Base-by-base conservation (phyloP, 768 basidiomycete genomes). In the Phylloporus sp. region DNA sequence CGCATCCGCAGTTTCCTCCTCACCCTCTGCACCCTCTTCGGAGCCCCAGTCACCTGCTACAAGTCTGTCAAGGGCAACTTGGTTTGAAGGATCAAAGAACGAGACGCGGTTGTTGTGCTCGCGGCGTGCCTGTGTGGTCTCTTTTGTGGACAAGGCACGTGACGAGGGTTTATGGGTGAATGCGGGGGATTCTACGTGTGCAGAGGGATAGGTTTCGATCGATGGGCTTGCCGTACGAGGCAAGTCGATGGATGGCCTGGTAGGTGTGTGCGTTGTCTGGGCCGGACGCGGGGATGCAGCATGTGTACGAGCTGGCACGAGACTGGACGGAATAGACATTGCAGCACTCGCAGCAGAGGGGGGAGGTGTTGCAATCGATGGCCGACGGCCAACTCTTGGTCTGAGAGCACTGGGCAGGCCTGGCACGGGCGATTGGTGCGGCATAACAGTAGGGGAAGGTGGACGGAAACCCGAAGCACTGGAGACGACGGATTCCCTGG, bases 71-170 rank as follows among this genome's bases (percentile, higher is more conserved):
- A 91, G 73, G 23, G 76, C 69, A 24, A 78, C 80, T 71, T 92
- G 88, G 63, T 93, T 89, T 12, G 80, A 71, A 27, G 85, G 86
- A 64, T 92, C 89, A 59, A 87, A 92, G 64, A 87, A 90, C 0
- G 91, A 91, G 20, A 94, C 79, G 23, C 88, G 80, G 23, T 84
- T 80, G 56, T 84, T 86, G 76, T 82, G 50, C 82, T 70, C 68
- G 29, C 86, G 56, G 16, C 85, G 80, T 18, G 66, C 52, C 46
- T 69, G 68, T 20, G 69, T 38, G 20, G 28, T 58, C 23, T 66
- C 72, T 22, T 65, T 57, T 31, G 70, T 57, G 18, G 68, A 70
- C 45, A 63, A 58, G 18, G 56, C 50, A 13, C 67, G 71, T 23
- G 63, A 56, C 6, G 64, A 55, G 10, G 62, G 59, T 48, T 69